Conservation (phyloP, 805 yeast genomes). For the Candida ponderosae region DNA sequence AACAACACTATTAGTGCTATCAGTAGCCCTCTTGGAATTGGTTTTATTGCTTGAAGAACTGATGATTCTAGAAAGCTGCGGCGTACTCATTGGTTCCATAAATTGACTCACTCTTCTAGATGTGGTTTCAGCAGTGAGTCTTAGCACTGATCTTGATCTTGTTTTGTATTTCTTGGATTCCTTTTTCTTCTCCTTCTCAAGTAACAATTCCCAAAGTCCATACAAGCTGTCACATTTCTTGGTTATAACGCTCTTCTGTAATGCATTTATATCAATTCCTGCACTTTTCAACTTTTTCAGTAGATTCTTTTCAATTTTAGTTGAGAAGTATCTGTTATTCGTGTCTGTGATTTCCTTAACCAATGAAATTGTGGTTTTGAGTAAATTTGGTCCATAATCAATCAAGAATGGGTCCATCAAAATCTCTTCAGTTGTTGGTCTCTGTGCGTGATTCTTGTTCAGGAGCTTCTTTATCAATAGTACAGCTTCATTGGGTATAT, state of each 20-base stretch:
- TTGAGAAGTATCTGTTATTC: slow-evolving; percentile 37
- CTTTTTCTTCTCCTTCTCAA: slow-evolving; percentile 36
- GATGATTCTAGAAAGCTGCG: slow-evolving; percentile 20
- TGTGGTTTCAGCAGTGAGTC: slow-evolving; percentile 19
- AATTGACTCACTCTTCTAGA: slow-evolving; percentile 20
- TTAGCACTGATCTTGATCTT: slow-evolving; percentile 25
- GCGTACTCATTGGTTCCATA: slow-evolving; percentile 18
- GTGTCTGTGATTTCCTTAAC: slow-evolving; percentile 25
- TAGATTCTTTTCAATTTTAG: slow-evolving; percentile 55
- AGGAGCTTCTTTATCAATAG: slow-evolving; percentile 47
- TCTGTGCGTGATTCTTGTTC: slow-evolving; percentile 51
- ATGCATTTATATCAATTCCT: slow-evolving; percentile 55
- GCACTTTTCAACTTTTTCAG: slow-evolving; percentile 50
- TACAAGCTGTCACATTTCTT: slow-evolving; percentile 63
- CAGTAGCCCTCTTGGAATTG: slow-evolving; percentile 3
- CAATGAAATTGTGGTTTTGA: slow-evolving; percentile 30
- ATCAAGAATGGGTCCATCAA: slow-evolving; percentile 43
- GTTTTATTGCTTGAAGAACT: slow-evolving; percentile 18
- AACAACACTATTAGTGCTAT: background rate
- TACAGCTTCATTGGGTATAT: slow-evolving; percentile 41
- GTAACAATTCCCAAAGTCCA: slow-evolving; percentile 65
- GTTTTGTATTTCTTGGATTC: slow-evolving; percentile 24
- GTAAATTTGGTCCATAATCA: slow-evolving; percentile 32
- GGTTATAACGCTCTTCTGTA: slow-evolving; percentile 49
- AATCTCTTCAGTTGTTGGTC: slow-evolving; percentile 54